Conservation (phyloP, 2,329 filamentous ascomycete species). For the Eurotiales sp. region DNA sequence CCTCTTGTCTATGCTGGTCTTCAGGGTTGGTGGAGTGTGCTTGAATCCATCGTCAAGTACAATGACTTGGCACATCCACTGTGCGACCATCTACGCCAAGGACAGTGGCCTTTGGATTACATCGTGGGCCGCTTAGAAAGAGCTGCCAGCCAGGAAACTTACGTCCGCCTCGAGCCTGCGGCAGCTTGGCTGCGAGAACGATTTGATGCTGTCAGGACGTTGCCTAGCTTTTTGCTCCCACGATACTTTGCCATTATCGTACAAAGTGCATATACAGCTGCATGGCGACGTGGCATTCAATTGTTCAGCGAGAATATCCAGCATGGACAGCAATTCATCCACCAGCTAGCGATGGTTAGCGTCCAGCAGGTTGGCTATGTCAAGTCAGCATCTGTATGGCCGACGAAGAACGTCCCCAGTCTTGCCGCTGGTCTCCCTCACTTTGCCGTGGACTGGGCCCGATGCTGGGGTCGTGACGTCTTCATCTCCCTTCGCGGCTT, state of each 20-base stretch:
- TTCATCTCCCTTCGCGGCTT: conserved; percentile 93
- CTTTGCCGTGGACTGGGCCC: conserved; percentile 88
- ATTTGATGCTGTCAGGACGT: conserved; percentile 77
- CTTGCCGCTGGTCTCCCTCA: conserved; percentile 91
- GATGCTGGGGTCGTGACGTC: conserved; percentile 95
- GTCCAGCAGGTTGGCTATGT: conserved; percentile 86
- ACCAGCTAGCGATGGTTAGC: conserved; percentile 85
- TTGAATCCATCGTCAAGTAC: conserved; percentile 77
- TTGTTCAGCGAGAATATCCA: conserved; percentile 75
- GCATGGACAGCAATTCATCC: conserved; percentile 81
- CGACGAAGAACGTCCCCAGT: conserved; percentile 75
- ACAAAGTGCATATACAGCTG: conserved; percentile 81
- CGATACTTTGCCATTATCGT: conserved; percentile 90
- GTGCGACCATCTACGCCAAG: conserved; percentile 86
- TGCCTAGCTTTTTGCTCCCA: conserved; percentile 86
- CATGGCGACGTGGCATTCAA: conserved; percentile 71
- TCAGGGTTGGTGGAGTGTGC: conserved; percentile 97
- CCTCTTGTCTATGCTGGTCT: conserved; percentile 89
- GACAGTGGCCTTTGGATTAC: conserved; percentile 90
- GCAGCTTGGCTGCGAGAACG: conserved; percentile 77
- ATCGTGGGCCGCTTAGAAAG: conserved; percentile 73
- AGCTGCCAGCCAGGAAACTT: conserved; percentile 61
- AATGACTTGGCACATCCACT: conserved; percentile 92
- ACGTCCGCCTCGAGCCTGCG: conserved; percentile 60
- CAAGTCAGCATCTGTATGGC: conserved; percentile 86